Conservation (phyloP, 1,284 basidiomycete species). For the Ustilago bromivora region DNA sequence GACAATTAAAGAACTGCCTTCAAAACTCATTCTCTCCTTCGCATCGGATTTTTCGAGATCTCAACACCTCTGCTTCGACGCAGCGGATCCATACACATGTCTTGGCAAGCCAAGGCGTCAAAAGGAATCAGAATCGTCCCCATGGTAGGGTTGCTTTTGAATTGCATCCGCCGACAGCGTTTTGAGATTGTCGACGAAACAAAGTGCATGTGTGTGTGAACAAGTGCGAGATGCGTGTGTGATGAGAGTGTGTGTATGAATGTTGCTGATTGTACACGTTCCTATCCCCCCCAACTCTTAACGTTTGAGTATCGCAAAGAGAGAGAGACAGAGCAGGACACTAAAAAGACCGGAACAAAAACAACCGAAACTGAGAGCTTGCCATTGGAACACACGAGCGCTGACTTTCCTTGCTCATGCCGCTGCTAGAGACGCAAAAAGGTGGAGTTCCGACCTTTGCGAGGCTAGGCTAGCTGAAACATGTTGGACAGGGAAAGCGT, state of each 20-base stretch:
- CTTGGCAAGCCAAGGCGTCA: background rate
- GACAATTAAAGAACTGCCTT: too few relatives aligned
- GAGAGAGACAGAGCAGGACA: constrained; percentile 9
- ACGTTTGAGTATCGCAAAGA: background rate
- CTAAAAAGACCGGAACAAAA: constrained; percentile 10
- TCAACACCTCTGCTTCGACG: too few relatives aligned
- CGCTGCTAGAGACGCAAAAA: constrained; percentile 1
- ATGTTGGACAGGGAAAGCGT: constrained; percentile 1
- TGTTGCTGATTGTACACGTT: constrained; percentile 53
- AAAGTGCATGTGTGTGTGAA: constrained; percentile 18
- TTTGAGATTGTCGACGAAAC: constrained; percentile 9
- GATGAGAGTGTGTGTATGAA: constrained; percentile 15
- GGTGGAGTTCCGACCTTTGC: constrained; percentile 51
- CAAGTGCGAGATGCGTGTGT: constrained; percentile 1
- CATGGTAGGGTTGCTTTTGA: constrained; percentile 29
- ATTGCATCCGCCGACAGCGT: constrained; percentile 28
- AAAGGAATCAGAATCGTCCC: constrained; percentile 34
- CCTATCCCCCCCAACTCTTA: background rate
- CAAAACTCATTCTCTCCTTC: too few relatives aligned
- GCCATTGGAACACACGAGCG: constrained; percentile 2
- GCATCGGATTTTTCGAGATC: too few relatives aligned
- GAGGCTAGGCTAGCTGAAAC: constrained; percentile 1
- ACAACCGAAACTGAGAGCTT: constrained; percentile 22
- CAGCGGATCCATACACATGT: background rate
- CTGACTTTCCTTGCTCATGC: background rate